Percentiles rank a stretch among this genome's conserved stretches.
These are phyloP conservation scores for Rhodofomes roseus DNA, from an alignment of 1,284 basidiomycete genomes.

Conservation along the genomic window DNA sequence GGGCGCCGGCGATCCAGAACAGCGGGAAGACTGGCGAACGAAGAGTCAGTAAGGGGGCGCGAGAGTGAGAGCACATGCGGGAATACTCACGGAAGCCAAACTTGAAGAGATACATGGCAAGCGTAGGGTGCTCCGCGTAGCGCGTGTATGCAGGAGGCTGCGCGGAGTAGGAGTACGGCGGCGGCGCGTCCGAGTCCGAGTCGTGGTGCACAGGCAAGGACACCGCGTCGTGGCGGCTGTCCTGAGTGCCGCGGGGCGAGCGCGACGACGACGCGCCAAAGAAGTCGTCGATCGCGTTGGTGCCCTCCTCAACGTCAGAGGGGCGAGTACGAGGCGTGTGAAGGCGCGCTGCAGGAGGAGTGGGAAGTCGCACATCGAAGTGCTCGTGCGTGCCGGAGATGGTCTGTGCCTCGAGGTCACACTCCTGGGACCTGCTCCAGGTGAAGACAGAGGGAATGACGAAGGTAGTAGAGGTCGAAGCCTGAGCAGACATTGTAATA, in stretches of 20 bases:
- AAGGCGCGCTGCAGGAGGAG: background rate
- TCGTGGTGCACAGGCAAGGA: conserved; percentile 8
- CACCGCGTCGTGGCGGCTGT: conserved; percentile 26
- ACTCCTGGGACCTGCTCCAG: conserved; percentile 11
- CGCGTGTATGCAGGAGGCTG: conserved; percentile 23
- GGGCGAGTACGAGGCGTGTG: conserved; percentile 10
- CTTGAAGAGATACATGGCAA: conserved; percentile 33
- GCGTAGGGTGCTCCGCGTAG: conserved; percentile 26
- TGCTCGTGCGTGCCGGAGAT: conserved; percentile 36
- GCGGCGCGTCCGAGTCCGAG: conserved; percentile 8
- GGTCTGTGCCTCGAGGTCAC: conserved; percentile 37
- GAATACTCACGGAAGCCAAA: conserved; percentile 27
- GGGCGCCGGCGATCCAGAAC: conserved; percentile 39
- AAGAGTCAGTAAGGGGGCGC: background rate
- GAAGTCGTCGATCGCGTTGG: conserved; percentile 28
- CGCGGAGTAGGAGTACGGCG: conserved; percentile 21
- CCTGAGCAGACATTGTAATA: background rate
- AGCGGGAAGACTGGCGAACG: conserved; percentile 36
- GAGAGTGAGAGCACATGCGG: background rate
- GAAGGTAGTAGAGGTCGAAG: conserved; percentile 3
- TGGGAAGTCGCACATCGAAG: background rate
- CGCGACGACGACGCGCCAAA: conserved; percentile 21
- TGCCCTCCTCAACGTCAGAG: conserved; percentile 10
- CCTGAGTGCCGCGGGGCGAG: conserved; percentile 19
- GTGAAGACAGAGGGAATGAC: conserved; percentile 4